Evolutionary conservation across 1,284 basidiomycete species (phyloP).

Genomic region (Cryptococcus floricola): DNA sequence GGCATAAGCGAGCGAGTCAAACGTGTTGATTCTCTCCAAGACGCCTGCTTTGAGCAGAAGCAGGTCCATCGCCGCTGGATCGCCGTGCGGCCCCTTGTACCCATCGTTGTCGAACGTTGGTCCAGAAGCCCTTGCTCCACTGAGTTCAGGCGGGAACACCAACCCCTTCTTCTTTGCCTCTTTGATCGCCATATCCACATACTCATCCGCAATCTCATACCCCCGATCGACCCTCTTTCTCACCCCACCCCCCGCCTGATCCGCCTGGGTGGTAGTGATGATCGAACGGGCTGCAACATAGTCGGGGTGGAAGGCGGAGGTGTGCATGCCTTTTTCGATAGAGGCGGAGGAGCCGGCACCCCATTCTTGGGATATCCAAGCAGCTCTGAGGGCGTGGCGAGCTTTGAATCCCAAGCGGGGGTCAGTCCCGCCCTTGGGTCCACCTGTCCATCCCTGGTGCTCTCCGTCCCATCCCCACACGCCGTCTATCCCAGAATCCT

Average conservation of each 20-base stretch:
- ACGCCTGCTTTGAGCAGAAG: constrained; percentile 61
- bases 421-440: constrained; percentile 66
- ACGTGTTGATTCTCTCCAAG: constrained; percentile 64
- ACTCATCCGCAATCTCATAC: constrained; percentile 45
- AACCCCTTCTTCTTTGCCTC: constrained; percentile 34
- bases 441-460: constrained; percentile 69
- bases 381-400: constrained; percentile 64
- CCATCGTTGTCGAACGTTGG: constrained; percentile 9
- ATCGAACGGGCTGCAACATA: constrained; percentile 23
- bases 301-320: constrained; percentile 26
- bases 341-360: constrained; percentile 55
- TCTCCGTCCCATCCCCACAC: constrained; percentile 72
- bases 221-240: constrained; percentile 34
- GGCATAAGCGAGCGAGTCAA: constrained; percentile 58
- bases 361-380: constrained; percentile 74
- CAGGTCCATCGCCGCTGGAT: constrained; percentile 58
- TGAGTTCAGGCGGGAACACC: constrained; percentile 36
- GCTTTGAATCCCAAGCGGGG: constrained; percentile 63
- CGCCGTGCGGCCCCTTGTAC: constrained; percentile 13
- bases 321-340: constrained; percentile 5
- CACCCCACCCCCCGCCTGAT: background rate
- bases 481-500: constrained; percentile 45
- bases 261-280: constrained; percentile 12
- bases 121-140: constrained; percentile 11
- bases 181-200: constrained; percentile 35